Evolutionary conservation across 2,329 filamentous ascomycete species (phyloP), one percentile per base, ranked within the genome.

Genomic region (Cephalotrichum gorgonifer): DNA sequence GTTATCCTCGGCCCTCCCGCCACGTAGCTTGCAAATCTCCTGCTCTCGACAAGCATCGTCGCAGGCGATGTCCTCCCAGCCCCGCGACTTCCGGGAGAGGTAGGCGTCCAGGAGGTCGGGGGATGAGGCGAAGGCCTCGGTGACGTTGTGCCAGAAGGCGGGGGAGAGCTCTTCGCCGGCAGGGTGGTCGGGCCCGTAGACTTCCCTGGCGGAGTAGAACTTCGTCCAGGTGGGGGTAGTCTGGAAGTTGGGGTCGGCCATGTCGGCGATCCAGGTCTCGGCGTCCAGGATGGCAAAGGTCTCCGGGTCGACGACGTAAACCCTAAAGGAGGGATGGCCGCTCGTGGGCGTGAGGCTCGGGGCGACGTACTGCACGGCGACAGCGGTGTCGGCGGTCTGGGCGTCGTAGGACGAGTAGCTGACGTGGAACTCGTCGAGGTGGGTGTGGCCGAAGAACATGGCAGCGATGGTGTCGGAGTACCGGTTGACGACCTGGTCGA

Each of bases 91-190:
- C 49, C 75, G 65, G 1, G 63, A 57, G 44, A 70, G 66, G 57
- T 71, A 81, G 3, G 60, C 62, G 15, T 69, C 61, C 54, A 80
- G 79, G 1, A 66, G 58, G 0, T 56, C 52, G 2, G 66, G 54
- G 49, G 76, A 59, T 4, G 51, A 54, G 52, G 75, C 70, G 44
- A 81, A 70, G 3, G 63, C 57, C 1, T 62, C 62, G 1, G 77
- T 80, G 20, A 80, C 64, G 53, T 75, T 71, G 58, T 80, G 77
- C 77, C 78, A 81, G 60, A 80, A 80, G 1, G 70, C 71, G 0
- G 76, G 72, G 1, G 72, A 75, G 30, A 83, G 68, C 54, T 81
- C 61, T 39, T 63, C 54, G 14, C 52, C 48, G 1, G 72, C 54
- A 1, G 72, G 67, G 14, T 75, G 60, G 1, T 70, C 61, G 1